Conservation (phyloP, 768 basidiomycete species). For the Lactarius vividus region DNA sequence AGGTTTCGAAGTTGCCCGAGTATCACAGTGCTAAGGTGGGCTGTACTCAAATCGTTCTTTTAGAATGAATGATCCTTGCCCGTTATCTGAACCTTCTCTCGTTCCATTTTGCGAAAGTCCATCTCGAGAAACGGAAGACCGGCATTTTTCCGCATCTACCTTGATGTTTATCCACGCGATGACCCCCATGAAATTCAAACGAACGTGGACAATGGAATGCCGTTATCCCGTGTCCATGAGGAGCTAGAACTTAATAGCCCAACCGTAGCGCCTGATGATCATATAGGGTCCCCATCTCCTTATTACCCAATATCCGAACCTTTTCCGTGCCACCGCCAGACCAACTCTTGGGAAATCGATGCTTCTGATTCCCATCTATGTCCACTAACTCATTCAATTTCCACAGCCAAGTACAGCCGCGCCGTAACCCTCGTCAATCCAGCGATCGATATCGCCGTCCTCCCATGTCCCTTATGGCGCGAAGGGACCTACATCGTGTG, state of each 20-base stretch:
- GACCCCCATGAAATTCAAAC: neutral
- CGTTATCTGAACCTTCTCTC: neutral
- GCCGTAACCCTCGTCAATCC: neutral
- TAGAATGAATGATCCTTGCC: neutral
- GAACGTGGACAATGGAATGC: neutral
- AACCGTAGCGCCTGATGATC: neutral
- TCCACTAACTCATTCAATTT: neutral
- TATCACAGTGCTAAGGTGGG: neutral
- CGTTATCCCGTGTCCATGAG: neutral
- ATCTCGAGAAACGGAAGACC: neutral
- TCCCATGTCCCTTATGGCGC: neutral
- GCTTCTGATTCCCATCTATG: neutral
- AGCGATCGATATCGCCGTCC: neutral
- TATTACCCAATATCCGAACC: neutral
- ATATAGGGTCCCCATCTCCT: neutral
- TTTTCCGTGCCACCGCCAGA: constrained; percentile 1
- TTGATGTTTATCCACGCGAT: neutral
- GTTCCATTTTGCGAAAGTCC: neutral
- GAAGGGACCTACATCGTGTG: neutral
- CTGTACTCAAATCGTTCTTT: neutral
- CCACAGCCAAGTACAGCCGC: neutral
- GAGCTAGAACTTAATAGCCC: neutral
- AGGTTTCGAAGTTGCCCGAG: neutral
- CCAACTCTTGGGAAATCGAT: neutral
- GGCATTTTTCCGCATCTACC: neutral